These are phyloP conservation scores for Aspergillus biplanus DNA, from an alignment of 495 filamentous ascomycete genomes.

Conservation along the genomic window DNA sequence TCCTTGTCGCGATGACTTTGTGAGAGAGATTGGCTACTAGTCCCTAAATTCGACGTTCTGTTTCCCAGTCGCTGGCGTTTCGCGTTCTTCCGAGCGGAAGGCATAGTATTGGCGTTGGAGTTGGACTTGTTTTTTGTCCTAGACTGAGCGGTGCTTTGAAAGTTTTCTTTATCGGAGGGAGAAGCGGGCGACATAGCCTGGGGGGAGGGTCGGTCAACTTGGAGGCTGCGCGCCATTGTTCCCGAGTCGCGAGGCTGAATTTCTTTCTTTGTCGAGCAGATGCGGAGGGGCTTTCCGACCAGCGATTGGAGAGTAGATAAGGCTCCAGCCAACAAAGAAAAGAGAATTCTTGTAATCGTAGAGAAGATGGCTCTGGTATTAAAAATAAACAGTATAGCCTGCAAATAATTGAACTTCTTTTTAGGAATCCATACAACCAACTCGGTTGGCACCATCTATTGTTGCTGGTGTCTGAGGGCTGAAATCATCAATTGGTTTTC, in stretches of 20 bases:
- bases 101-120: slow-evolving; percentile 32
- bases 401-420: too few species aligned
- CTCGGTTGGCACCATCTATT: too few species aligned
- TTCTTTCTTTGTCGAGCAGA: slow-evolving; percentile 20
- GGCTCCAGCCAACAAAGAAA: not conserved
- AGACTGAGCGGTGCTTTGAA: slow-evolving; percentile 18
- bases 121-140: slow-evolving; percentile 31
- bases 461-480: too few species aligned
- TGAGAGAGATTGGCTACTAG: slow-evolving; percentile 31
- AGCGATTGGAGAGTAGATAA: slow-evolving; percentile 9
- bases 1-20: slow-evolving; percentile 37
- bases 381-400: too few species aligned
- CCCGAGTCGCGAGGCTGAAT: slow-evolving; percentile 5
- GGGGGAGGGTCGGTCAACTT: slow-evolving; percentile 27
- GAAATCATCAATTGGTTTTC: not conserved
- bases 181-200: slow-evolving; percentile 40
- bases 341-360: not conserved
- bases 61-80: slow-evolving; percentile 52
- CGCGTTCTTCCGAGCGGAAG: slow-evolving; percentile 26
- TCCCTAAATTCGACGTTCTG: slow-evolving; percentile 32
- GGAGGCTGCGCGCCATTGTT: slow-evolving; percentile 37
- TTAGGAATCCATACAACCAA: too few species aligned
- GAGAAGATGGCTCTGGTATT: not conserved
- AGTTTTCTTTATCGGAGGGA: slow-evolving; percentile 67
- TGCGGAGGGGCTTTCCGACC: slow-evolving; percentile 4